Evolutionary conservation across 305 asterid species (phyloP).

Genomic region (Fraxinus latifolia): DNA sequence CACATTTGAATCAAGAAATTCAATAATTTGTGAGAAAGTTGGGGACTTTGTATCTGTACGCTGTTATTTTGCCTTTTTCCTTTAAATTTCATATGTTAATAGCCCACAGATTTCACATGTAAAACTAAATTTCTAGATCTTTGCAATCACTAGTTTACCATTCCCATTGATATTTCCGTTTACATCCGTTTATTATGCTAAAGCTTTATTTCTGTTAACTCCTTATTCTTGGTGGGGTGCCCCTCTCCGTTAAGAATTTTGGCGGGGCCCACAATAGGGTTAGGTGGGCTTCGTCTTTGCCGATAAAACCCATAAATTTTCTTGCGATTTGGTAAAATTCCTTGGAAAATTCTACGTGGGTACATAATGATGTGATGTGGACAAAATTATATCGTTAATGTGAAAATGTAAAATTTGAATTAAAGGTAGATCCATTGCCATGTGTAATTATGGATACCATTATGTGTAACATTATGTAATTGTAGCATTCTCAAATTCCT

Average conservation of each 20-base stretch:
- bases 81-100: neutral
- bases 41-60: constrained; percentile 24
- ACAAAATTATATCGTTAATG: too few species aligned
- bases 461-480: too few species aligned
- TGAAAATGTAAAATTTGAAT: too few species aligned
- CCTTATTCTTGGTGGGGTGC: constrained; percentile 13
- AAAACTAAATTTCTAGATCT: neutral
- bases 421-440: too few species aligned
- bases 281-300: constrained; percentile 45
- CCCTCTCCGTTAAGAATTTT: constrained; percentile 8
- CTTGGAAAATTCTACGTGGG: neutral
- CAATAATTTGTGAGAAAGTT: neutral
- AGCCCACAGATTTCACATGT: constrained; percentile 15
- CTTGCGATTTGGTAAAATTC: constrained; percentile 28
- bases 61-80: neutral
- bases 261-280: constrained; percentile 47
- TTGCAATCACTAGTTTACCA: neutral
- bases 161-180: constrained; percentile 14
- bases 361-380: too few species aligned
- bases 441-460: too few species aligned
- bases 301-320: constrained; percentile 20
- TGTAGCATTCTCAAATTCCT: too few species aligned
- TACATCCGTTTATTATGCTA: neutral
- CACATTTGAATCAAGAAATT: neutral
- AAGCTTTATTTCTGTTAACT: neutral